A percentile compares a stretch with the other conserved stretches of the same genome.
These are phyloP conservation scores for Iris pallida DNA, from an alignment of 116 monocot genomes.

Conservation along the genomic window DNA sequence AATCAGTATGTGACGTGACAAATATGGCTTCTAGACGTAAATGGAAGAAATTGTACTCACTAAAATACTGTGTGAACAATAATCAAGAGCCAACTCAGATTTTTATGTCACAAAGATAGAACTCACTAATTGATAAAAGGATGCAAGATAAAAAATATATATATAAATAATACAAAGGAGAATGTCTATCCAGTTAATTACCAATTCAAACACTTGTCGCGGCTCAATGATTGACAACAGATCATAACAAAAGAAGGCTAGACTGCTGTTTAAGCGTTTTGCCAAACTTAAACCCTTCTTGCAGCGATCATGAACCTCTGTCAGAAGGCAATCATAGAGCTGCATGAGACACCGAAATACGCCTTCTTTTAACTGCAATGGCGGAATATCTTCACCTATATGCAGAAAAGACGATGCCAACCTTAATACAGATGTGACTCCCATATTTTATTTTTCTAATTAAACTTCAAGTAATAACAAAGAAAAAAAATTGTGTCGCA, in stretches of 20 bases:
- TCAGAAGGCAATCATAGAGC: conserved; percentile 93
- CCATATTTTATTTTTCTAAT: too few species aligned
- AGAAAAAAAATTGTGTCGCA: too few species aligned
- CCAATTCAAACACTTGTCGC: conserved; percentile 99
- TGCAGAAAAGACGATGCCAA: conserved; percentile 5
- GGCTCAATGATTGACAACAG: conserved; percentile 90
- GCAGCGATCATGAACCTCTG: conserved; percentile 98
- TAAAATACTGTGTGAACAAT: too few species aligned
- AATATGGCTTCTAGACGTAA: too few species aligned
- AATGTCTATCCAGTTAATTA: conserved; percentile 20
- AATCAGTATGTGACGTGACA: too few species aligned
- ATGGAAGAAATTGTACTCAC: too few species aligned
- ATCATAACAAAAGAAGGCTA: conserved; percentile 98
- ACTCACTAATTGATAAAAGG: background rate
- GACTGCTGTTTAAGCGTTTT: conserved; percentile 87
- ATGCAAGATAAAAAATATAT: background rate
- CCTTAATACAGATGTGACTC: conserved; percentile 2
- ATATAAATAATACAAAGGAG: background rate
- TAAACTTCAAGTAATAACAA: too few species aligned
- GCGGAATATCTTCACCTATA: conserved; percentile 95
- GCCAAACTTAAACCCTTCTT: conserved; percentile 97
- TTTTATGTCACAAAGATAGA: too few species aligned
- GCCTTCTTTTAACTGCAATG: conserved; percentile 92
- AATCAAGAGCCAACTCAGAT: too few species aligned
- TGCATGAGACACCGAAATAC: conserved; percentile 96